Conservation (phyloP, 192 early-diverging fungal genomes). For the Backusella macrospora region DNA sequence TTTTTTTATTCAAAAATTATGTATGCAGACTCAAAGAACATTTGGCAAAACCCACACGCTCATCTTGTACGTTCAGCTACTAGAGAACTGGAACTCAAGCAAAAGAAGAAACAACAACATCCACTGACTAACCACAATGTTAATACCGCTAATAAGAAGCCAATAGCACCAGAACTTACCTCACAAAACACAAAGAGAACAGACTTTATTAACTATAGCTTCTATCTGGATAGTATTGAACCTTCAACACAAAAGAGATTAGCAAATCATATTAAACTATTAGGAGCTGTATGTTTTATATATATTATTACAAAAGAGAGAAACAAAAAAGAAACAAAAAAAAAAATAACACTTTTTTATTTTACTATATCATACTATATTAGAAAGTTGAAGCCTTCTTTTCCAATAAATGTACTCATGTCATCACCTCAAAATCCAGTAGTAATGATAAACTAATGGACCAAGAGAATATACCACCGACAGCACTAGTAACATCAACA, state of each 20-base stretch:
- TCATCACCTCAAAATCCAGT: conserved; percentile 22
- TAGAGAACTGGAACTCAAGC: neutral
- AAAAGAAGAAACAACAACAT: neutral
- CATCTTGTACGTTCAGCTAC: conserved; percentile 3
- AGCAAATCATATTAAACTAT: neutral
- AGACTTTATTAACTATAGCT: neutral
- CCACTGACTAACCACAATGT: neutral
- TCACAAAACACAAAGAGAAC: neutral
- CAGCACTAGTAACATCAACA: too few species aligned
- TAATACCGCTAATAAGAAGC: neutral
- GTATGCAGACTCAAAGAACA: neutral
- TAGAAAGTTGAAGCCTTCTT: conserved; percentile 29
- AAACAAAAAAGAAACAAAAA: neutral
- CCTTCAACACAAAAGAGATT: neutral
- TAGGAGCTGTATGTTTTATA: neutral
- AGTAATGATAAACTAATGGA: neutral
- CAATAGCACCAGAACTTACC: neutral
- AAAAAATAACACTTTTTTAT: neutral
- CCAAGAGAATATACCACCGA: neutral
- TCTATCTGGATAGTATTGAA: neutral
- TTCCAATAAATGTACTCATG: conserved; percentile 36
- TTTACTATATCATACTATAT: neutral
- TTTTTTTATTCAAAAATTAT: neutral
- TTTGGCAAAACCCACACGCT: neutral
- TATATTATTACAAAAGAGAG: neutral